Conservation (phyloP, 1,139 yeast genomes). For the Scheffersomyces lignicola region DNA sequence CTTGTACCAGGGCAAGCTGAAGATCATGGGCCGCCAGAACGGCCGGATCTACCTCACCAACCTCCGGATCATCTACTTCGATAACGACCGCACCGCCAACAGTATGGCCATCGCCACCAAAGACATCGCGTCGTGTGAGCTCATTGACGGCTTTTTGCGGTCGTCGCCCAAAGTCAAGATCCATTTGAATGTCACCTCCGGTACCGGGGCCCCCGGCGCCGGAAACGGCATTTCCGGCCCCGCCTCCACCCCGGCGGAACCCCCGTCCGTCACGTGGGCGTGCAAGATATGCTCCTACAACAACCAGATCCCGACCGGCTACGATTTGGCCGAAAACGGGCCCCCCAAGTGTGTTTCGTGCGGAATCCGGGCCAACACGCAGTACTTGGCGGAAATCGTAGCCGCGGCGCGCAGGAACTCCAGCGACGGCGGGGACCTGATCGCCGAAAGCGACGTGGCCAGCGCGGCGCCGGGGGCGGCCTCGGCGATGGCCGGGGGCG, state of each 20-base stretch:
- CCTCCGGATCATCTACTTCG: slow-evolving; percentile 71
- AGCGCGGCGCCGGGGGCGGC: slow-evolving; percentile 6
- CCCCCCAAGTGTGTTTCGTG: slow-evolving; percentile 72
- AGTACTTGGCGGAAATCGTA: slow-evolving; percentile 11
- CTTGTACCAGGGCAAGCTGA: slow-evolving; percentile 67
- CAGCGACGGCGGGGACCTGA: neutral
- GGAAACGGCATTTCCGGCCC: slow-evolving; percentile 4
- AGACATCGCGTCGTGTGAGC: slow-evolving; percentile 44
- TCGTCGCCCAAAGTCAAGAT: slow-evolving; percentile 75
- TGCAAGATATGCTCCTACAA: slow-evolving; percentile 82
- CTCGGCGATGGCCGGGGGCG: slow-evolving; percentile 1
- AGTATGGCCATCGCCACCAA: slow-evolving; percentile 48
- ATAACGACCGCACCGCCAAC: slow-evolving; percentile 41
- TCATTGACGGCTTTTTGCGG: slow-evolving; percentile 65
- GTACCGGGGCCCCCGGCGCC: too few species aligned
- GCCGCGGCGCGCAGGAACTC: slow-evolving; percentile 1
- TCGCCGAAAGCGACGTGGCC: slow-evolving; percentile 6
- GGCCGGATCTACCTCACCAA: slow-evolving; percentile 82
- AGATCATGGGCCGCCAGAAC: slow-evolving; percentile 61
- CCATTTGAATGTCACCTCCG: too few species aligned
- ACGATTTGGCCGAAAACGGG: slow-evolving; percentile 28
- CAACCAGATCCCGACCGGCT: slow-evolving; percentile 46
- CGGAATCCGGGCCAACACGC: slow-evolving; percentile 52
- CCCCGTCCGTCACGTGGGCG: slow-evolving; percentile 67
- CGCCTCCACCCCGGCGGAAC: neutral